These are phyloP conservation scores for Cordia subcordata DNA, from an alignment of 257 asterid genomes.

Conservation along the genomic window DNA sequence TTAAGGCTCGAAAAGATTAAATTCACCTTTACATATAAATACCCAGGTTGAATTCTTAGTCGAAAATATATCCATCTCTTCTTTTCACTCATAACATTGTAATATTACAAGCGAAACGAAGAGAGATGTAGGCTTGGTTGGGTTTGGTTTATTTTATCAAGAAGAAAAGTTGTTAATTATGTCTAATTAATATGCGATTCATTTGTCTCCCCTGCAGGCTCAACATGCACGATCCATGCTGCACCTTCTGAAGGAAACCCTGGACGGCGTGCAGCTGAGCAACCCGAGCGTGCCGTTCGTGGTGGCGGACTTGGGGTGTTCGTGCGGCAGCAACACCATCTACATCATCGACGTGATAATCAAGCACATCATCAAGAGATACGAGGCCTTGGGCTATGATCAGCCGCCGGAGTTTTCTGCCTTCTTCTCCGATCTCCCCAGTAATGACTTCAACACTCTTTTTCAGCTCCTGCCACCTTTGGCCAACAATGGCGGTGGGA, in stretches of 20 bases:
- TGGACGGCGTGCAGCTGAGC: conserved; percentile 53
- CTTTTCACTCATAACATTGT: too few relatives aligned
- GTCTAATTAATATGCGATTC: too few relatives aligned
- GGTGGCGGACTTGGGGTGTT: conserved; percentile 90
- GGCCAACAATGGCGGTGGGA: conserved; percentile 30
- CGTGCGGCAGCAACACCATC: conserved; percentile 85
- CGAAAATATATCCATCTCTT: too few relatives aligned
- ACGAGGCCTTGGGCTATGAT: conserved; percentile 36
- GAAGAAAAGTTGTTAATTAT: too few relatives aligned
- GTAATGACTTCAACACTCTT: conserved; percentile 85
- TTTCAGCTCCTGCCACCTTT: conserved; percentile 79
- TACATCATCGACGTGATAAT: conserved; percentile 68
- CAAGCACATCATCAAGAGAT: conserved; percentile 61
- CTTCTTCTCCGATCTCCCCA: conserved; percentile 81
- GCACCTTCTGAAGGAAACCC: conserved; percentile 61
- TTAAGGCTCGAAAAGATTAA: too few relatives aligned
- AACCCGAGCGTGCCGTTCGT: conserved; percentile 50
- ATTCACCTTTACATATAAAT: too few relatives aligned
- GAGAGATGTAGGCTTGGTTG: too few relatives aligned
- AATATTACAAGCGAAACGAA: too few relatives aligned
- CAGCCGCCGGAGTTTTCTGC: conserved; percentile 77
- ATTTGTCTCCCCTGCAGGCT: conserved; percentile 31
- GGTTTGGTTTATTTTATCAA: too few relatives aligned
- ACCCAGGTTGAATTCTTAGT: too few relatives aligned
- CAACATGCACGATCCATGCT: conserved; percentile 86